phyloP scores from a whole-genome alignment of 108 stramenopile genomes.

The Schizochytrium sp. region DNA sequence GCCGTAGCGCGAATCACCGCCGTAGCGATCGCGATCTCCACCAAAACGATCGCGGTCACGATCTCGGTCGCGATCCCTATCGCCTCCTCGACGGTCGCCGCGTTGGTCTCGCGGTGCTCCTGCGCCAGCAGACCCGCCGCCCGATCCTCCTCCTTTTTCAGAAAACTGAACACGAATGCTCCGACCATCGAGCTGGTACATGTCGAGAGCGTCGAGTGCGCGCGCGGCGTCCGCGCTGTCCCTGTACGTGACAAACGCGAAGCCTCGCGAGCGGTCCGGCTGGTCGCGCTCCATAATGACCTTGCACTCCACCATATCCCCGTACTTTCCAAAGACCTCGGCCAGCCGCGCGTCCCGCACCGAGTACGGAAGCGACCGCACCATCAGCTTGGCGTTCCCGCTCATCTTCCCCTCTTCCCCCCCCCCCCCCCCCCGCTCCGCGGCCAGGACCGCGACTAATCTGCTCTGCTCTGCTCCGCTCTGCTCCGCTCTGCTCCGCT shows the following conservation, averaged over 20 bases:
- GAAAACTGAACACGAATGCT: not conserved
- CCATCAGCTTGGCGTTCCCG: conserved; percentile 4
- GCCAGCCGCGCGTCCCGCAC: not conserved
- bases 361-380: not conserved
- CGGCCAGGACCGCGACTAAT: no score
- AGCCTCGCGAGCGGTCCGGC: not conserved
- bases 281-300: conserved; percentile 1
- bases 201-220: not conserved
- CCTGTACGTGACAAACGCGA: not conserved
- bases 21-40: not conserved
- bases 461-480: no score
- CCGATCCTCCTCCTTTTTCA: not conserved
- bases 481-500: no score
- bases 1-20: not conserved
- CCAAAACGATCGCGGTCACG: not conserved
- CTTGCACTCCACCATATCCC: not conserved
- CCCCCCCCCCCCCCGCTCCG: no score
- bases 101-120: no score
- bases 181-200: not conserved
- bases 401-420: not conserved
- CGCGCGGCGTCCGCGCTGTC: not conserved
- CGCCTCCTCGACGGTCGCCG: not conserved
- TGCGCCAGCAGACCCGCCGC: not conserved
- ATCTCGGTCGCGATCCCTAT: not conserved
- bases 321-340: not conserved